Conservation (phyloP, 192 early-diverging fungal species). For the Coemansia aciculifera region DNA sequence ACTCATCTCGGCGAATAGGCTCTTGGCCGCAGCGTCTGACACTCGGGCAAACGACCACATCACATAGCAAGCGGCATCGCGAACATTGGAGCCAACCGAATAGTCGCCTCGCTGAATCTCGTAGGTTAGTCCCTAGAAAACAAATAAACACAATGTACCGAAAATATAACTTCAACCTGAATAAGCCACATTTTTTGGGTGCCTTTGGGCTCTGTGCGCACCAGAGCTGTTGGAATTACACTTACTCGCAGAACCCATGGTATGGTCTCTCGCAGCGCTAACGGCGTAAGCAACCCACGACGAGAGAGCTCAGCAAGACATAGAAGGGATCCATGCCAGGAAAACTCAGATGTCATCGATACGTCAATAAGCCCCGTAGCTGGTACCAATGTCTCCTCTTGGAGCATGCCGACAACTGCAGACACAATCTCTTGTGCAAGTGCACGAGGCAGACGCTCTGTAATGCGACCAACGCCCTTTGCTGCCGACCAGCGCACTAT, state of each 20-base stretch:
- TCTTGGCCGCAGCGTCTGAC: slow-evolving; percentile 62
- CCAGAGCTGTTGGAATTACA: background rate
- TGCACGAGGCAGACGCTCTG: slow-evolving; percentile 74
- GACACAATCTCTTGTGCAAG: slow-evolving; percentile 82
- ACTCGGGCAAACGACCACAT: slow-evolving; percentile 97
- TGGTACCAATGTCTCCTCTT: slow-evolving; percentile 70
- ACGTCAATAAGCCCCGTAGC: slow-evolving; percentile 62
- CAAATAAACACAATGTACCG: background rate
- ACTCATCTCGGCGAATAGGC: slow-evolving; percentile 65
- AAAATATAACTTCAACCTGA: background rate
- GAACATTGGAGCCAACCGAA: slow-evolving; percentile 90
- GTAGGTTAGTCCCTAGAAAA: slow-evolving; percentile 74
- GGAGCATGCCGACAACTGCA: slow-evolving; percentile 75
- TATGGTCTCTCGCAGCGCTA: slow-evolving; percentile 66
- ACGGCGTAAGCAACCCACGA: slow-evolving; percentile 77
- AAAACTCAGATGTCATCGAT: slow-evolving; percentile 77
- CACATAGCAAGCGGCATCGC: slow-evolving; percentile 96
- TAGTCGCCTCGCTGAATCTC: slow-evolving; percentile 87
- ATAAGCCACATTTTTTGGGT: slow-evolving; percentile 1
- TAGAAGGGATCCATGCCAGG: slow-evolving; percentile 94
- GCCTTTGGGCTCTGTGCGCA: background rate
- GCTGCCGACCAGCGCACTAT: slow-evolving; percentile 98
- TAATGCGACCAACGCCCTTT: slow-evolving; percentile 91
- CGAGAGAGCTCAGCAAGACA: slow-evolving; percentile 90
- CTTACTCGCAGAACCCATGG: slow-evolving; percentile 75